Percentiles rank a stretch among this genome's conserved stretches.
phyloP scores from a whole-genome alignment of 257 asterid species.

The Petunia secreta region DNA sequence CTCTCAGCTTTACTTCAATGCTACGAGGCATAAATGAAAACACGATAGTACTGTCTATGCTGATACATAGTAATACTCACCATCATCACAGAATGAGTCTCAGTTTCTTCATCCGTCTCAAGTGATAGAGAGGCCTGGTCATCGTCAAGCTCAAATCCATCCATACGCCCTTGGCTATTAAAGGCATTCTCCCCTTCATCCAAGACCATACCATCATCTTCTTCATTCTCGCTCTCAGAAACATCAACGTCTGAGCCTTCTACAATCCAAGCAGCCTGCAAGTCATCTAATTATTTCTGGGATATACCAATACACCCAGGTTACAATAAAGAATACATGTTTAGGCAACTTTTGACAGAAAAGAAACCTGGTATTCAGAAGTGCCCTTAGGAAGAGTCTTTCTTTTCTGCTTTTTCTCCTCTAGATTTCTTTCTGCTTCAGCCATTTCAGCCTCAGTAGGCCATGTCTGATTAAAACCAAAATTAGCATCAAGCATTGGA shows the following conservation, averaged over 20 bases:
- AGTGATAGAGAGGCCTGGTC: slow-evolving; percentile 75
- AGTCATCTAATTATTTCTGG: slow-evolving; percentile 15
- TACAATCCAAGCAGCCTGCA: slow-evolving; percentile 97
- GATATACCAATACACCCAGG: not conserved
- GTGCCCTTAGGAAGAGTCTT: slow-evolving; percentile 77
- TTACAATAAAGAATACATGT: slow-evolving; percentile 14
- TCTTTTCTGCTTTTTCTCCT: slow-evolving; percentile 60
- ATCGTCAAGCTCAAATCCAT: slow-evolving; percentile 70
- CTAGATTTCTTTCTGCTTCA: slow-evolving; percentile 68
- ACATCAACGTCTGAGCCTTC: slow-evolving; percentile 72
- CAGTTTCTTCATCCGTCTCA: slow-evolving; percentile 84
- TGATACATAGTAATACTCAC: slow-evolving; percentile 44
- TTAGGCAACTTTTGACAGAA: not conserved
- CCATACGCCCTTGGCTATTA: slow-evolving; percentile 43
- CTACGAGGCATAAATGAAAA: slow-evolving; percentile 3
- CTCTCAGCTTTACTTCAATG: slow-evolving; percentile 11
- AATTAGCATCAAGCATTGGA: slow-evolving; percentile 24
- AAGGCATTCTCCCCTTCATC: slow-evolving; percentile 60
- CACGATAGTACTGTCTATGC: not conserved
- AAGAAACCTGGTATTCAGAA: slow-evolving; percentile 88
- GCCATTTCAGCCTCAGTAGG: slow-evolving; percentile 98
- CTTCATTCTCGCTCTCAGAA: slow-evolving; percentile 70
- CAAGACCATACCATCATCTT: slow-evolving; percentile 75
- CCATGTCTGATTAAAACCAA: slow-evolving; percentile 71
- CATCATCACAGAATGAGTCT: slow-evolving; percentile 80